These are phyloP conservation scores for Trifolium fragiferum DNA, from an alignment of 306 rosid species.

Conservation along the genomic window DNA sequence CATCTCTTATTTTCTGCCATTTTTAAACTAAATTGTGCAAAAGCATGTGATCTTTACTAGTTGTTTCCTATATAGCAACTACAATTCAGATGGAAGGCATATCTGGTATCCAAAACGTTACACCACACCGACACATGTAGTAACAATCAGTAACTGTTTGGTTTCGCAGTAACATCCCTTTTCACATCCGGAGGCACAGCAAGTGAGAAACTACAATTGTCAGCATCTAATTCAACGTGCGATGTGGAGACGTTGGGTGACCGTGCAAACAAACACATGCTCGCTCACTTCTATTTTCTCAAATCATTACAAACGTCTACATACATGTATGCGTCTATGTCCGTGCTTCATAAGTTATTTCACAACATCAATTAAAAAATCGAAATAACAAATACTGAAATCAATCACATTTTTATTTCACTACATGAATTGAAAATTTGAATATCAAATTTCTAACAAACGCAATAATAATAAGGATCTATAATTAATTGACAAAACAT, in stretches of 20 bases:
- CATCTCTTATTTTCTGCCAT: neutral
- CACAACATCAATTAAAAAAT: no score
- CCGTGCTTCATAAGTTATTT: neutral
- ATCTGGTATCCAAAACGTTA: neutral
- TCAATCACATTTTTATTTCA: neutral
- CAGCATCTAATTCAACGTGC: neutral
- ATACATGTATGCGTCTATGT: neutral
- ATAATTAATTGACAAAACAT: neutral
- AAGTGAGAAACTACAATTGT: neutral
- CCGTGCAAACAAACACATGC: neutral
- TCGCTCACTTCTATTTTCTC: neutral
- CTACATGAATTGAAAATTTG: constrained; percentile 2
- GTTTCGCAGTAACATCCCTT: neutral
- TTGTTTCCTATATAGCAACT: neutral
- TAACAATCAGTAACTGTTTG: neutral
- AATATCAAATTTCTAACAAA: neutral
- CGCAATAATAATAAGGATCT: constrained; percentile 6
- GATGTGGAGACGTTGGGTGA: neutral
- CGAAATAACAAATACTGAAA: neutral
- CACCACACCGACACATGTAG: neutral
- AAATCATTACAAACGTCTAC: neutral
- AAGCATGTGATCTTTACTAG: neutral
- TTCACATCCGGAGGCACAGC: neutral
- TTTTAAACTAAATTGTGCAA: neutral
- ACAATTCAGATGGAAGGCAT: neutral